A percentile compares a stretch with the other conserved stretches of the same genome.
Evolutionary conservation across 495 filamentous ascomycete species (phyloP).

Genomic region (Bathelium albidoporum): DNA sequence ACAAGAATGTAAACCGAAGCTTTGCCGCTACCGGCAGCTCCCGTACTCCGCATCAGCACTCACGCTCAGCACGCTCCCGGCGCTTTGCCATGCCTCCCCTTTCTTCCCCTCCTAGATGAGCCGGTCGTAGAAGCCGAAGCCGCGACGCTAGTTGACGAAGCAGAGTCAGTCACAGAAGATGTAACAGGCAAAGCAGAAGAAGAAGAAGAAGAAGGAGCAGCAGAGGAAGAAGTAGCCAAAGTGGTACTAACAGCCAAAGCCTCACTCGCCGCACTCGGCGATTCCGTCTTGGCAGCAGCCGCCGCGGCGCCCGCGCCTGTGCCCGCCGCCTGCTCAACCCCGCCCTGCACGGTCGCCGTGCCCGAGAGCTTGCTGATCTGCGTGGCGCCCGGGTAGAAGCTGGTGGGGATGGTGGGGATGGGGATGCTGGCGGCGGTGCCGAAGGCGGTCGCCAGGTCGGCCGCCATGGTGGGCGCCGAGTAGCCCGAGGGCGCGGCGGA

Average conservation of each 20-base stretch:
- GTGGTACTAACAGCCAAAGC: slow-evolving; percentile 1
- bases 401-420: slow-evolving; percentile 46
- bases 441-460: slow-evolving; percentile 36
- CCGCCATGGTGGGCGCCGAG: slow-evolving; percentile 40
- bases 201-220: background rate
- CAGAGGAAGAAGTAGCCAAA: slow-evolving; percentile 1
- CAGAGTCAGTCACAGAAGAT: background rate
- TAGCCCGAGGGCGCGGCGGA: slow-evolving; percentile 37
- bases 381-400: slow-evolving; percentile 39
- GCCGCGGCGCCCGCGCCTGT: background rate
- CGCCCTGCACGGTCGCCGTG: background rate
- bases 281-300: background rate
- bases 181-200: background rate
- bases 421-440: slow-evolving; percentile 38
- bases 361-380: background rate
- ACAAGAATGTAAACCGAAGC: background rate
- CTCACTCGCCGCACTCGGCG: background rate
- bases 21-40: background rate
- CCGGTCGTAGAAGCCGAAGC: slow-evolving; percentile 2
- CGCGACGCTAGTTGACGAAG: slow-evolving; percentile 1
- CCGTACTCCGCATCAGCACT: background rate
- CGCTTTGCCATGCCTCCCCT: background rate
- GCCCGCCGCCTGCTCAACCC: background rate
- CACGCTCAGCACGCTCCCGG: background rate
- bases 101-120: background rate